phyloP scores from a whole-genome alignment of 2,329 filamentous ascomycete species.

The Trichophyton benhamiae region DNA sequence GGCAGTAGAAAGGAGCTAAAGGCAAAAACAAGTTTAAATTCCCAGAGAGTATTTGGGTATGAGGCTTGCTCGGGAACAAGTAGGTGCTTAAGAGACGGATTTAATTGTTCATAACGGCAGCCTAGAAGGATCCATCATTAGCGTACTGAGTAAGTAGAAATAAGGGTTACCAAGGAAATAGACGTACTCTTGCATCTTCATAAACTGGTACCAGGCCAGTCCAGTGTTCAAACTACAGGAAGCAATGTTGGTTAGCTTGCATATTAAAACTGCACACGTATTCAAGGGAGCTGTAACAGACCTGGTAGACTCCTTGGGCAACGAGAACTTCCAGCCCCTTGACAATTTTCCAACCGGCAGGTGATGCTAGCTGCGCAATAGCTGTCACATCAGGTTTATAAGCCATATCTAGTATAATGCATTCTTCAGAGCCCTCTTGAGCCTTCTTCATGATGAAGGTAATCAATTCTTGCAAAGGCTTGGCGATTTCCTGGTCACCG shows the following conservation, averaged over 20 bases:
- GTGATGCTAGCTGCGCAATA: conserved; percentile 69
- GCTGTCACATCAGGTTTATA: conserved; percentile 80
- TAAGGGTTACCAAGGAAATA: background rate
- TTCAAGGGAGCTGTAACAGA: conserved; percentile 28
- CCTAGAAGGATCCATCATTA: background rate
- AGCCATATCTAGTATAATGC: conserved; percentile 82
- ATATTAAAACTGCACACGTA: background rate
- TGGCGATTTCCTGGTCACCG: conserved; percentile 71
- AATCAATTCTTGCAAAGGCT: conserved; percentile 54
- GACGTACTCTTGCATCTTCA: background rate
- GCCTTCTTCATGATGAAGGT: conserved; percentile 36
- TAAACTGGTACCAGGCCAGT: background rate
- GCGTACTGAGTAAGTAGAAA: background rate
- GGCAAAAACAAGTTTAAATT: background rate
- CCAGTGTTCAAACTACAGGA: background rate
- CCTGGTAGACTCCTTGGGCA: conserved; percentile 74
- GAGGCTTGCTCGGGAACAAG: background rate
- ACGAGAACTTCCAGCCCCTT: conserved; percentile 80
- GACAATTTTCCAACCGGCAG: conserved; percentile 69
- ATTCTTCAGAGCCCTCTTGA: conserved; percentile 26
- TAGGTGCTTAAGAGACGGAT: background rate
- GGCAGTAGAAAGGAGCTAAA: background rate
- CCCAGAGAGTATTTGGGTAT: background rate
- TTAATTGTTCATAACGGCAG: conserved; percentile 4
- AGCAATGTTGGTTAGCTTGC: background rate